phyloP scores from a whole-genome alignment of 768 basidiomycete species.

The Suillus tomentosus region DNA sequence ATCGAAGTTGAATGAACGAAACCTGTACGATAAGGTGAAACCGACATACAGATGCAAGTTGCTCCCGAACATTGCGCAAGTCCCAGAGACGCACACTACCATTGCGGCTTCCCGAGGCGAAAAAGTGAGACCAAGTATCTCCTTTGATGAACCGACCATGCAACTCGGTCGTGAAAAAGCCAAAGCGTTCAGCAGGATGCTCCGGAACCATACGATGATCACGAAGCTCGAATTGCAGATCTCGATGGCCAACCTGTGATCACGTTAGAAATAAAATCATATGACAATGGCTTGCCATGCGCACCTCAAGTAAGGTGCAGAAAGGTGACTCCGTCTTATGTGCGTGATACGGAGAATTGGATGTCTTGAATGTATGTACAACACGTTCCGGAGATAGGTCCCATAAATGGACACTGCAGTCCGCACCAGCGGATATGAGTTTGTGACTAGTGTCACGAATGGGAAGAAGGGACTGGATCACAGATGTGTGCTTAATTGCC shows the following conservation, averaged over 20 bases:
- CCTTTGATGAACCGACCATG: slow-evolving; percentile 48
- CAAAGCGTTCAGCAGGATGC: slow-evolving; percentile 44
- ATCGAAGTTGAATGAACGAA: slow-evolving; percentile 5
- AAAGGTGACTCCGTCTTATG: slow-evolving; percentile 40
- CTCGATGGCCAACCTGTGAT: slow-evolving; percentile 47
- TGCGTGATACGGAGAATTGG: slow-evolving; percentile 46
- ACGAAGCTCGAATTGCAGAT: slow-evolving; percentile 54
- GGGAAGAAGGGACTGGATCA: slow-evolving; percentile 45
- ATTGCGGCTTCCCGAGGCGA: slow-evolving; percentile 45
- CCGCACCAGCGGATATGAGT: slow-evolving; percentile 49
- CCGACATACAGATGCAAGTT: slow-evolving; percentile 26
- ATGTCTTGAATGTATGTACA: slow-evolving; percentile 40
- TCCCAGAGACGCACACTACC: slow-evolving; percentile 52
- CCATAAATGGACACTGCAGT: slow-evolving; percentile 46
- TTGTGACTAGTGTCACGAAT: slow-evolving; percentile 49
- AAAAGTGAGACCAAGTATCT: slow-evolving; percentile 35
- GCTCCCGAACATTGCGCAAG: slow-evolving; percentile 38
- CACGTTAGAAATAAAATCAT: slow-evolving; percentile 8
- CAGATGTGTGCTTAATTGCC: slow-evolving; percentile 44
- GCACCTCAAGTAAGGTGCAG: slow-evolving; percentile 48
- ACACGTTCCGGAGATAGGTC: slow-evolving; percentile 50
- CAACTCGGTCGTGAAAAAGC: slow-evolving; percentile 37
- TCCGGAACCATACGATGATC: slow-evolving; percentile 44
- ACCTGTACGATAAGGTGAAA: not conserved
- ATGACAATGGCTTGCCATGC: slow-evolving; percentile 8